These are phyloP conservation scores for Triadica sebifera DNA, from an alignment of 345 rosid species.

Conservation along the genomic window DNA sequence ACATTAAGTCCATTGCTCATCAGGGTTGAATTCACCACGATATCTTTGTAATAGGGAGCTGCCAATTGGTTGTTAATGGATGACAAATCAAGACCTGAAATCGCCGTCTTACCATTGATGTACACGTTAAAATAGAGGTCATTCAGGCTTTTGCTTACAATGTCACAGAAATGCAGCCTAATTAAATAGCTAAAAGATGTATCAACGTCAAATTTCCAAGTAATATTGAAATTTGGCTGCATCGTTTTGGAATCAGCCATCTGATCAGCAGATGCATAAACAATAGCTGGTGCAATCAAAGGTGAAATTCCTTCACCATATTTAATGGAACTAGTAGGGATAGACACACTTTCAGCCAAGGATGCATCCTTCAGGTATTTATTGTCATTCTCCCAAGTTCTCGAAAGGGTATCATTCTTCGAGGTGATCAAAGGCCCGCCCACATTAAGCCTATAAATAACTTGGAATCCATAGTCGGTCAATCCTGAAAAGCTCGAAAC, in stretches of 20 bases:
- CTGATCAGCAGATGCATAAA: constrained; percentile 58
- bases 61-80: constrained; percentile 40
- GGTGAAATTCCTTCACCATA: constrained; percentile 52
- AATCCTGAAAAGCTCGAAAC: constrained; percentile 42
- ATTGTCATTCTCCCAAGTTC: constrained; percentile 60
- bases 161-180: constrained; percentile 77
- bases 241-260: constrained; percentile 54
- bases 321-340: constrained; percentile 43
- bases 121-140: constrained; percentile 73
- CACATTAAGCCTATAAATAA: constrained; percentile 62
- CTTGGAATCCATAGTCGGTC: constrained; percentile 44
- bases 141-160: constrained; percentile 66
- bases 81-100: constrained; percentile 68
- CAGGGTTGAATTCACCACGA: constrained; percentile 55
- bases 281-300: constrained; percentile 58
- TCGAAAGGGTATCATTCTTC: constrained; percentile 51
- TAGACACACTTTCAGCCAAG: constrained; percentile 35
- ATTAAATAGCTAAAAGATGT: constrained; percentile 51
- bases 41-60: constrained; percentile 63
- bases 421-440: constrained; percentile 69
- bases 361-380: constrained; percentile 44
- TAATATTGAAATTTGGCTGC: constrained; percentile 53
- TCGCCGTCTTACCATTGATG: constrained; percentile 56
- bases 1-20: constrained; percentile 44
- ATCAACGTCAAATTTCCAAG: constrained; percentile 65